phyloP scores from a whole-genome alignment of 2,329 filamentous ascomycete genomes.

The Zymoseptoria crescenta region DNA sequence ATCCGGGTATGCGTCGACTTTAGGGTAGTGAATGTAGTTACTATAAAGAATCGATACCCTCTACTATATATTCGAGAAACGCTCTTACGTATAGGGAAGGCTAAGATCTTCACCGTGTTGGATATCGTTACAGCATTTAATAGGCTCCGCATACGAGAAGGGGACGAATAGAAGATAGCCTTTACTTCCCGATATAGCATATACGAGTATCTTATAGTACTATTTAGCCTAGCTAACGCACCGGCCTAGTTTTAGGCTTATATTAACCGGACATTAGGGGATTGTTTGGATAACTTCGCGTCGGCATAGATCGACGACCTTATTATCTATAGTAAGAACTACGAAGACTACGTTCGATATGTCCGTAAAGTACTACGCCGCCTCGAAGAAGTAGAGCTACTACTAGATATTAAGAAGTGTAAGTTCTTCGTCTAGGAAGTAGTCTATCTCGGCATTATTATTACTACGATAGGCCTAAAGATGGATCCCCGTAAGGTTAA shows the following conservation, averaged over 20 bases:
- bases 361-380: conserved; percentile 21
- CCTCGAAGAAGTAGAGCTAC: conserved; percentile 14
- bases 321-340: conserved; percentile 22
- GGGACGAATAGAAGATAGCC: too few relatives aligned
- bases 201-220: too few relatives aligned
- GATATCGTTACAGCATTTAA: conserved; percentile 22
- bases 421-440: conserved; percentile 20
- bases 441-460: conserved; percentile 21
- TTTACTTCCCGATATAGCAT: too few relatives aligned
- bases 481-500: conserved; percentile 2
- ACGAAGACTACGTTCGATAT: conserved; percentile 20
- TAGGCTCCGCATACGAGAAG: too few relatives aligned
- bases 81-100: conserved; percentile 12
- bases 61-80: conserved; percentile 21
- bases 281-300: conserved; percentile 19
- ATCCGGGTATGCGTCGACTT: conserved; percentile 17
- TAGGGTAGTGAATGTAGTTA: conserved; percentile 21
- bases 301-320: conserved; percentile 24
- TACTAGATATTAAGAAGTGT: conserved; percentile 2
- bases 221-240: conserved; percentile 18
- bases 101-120: conserved; percentile 18
- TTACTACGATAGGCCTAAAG: conserved; percentile 3
- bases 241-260: conserved; percentile 19
- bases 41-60: conserved; percentile 23
- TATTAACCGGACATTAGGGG: conserved; percentile 21